Percentiles rank a stretch among this genome's conserved stretches.
Evolutionary conservation across 23 red algal species (phyloP).

Genomic region (Porphyridium purpureum): DNA sequence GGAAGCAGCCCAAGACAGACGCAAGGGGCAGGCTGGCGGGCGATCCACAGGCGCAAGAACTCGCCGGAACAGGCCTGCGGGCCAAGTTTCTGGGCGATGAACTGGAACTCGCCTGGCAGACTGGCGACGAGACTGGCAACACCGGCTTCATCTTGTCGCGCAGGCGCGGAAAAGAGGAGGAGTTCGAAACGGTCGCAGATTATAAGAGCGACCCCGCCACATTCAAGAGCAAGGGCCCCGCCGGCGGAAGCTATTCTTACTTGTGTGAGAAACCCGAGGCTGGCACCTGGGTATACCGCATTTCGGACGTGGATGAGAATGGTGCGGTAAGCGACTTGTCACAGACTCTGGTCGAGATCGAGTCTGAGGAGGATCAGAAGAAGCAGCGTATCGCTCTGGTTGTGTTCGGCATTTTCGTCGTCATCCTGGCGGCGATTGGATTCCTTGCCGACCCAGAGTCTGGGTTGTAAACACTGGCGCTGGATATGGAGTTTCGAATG

Average conservation of each 20-base stretch:
- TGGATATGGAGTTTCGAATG: too few relatives aligned
- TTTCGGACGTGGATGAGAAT: conserved; percentile 54
- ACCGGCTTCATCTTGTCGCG: conserved; percentile 65
- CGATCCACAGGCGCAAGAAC: conserved; percentile 77
- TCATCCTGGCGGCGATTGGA: conserved; percentile 6
- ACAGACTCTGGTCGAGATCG: conserved; percentile 67
- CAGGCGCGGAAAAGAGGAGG: conserved; percentile 27
- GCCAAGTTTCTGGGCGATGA: conserved; percentile 64
- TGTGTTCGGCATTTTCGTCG: conserved; percentile 26
- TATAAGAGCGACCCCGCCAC: conserved; percentile 48
- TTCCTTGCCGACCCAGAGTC: too few relatives aligned
- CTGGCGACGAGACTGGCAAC: conserved; percentile 62
- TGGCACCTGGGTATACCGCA: conserved; percentile 81
- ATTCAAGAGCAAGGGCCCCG: conserved; percentile 51
- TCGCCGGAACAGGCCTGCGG: conserved; percentile 58
- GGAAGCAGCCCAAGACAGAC: conserved; percentile 48
- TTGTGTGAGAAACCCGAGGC: conserved; percentile 27
- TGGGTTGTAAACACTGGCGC: too few relatives aligned
- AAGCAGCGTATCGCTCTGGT: conserved; percentile 51
- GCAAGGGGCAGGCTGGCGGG: conserved; percentile 53
- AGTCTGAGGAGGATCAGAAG: conserved; percentile 31
- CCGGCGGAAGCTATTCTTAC: conserved; percentile 61
- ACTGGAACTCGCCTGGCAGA: conserved; percentile 70
- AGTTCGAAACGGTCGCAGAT: conserved; percentile 57
- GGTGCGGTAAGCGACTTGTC: conserved; percentile 51